Conservation (phyloP, 1,284 basidiomycete genomes). For the Ganoderma sinense region DNA sequence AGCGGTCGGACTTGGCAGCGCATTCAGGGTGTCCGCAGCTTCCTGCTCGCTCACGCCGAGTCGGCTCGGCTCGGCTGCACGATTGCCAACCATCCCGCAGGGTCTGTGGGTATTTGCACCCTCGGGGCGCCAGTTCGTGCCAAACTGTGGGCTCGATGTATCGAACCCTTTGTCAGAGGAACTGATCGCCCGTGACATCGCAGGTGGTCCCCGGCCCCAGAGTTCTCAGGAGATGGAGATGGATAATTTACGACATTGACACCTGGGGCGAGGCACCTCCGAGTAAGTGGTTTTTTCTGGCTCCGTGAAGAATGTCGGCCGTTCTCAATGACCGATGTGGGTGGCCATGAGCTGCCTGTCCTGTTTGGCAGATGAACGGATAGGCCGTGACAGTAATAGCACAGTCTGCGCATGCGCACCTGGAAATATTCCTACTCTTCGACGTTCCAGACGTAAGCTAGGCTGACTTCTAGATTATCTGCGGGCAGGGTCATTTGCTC, state of each 20-base stretch:
- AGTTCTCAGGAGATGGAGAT: not conserved
- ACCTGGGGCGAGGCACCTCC: not conserved
- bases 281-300: not conserved
- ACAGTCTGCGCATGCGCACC: not conserved
- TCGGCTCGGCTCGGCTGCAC: conserved; percentile 1
- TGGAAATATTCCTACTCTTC: not conserved
- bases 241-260: not conserved
- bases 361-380: conserved; percentile 9
- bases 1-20: not conserved
- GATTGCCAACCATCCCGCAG: not conserved
- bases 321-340: not conserved
- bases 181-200: not conserved
- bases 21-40: not conserved
- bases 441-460: not conserved
- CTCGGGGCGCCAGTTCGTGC: not conserved
- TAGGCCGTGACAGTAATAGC: not conserved
- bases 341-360: not conserved
- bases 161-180: not conserved
- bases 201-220: not conserved
- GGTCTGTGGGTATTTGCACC: not conserved
- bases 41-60: not conserved
- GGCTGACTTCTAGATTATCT: not conserved
- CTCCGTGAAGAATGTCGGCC: not conserved
- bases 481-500: not conserved
- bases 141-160: not conserved